phyloP scores from a whole-genome alignment of 306 rosid genomes.

The Begonia fuchsioides region DNA sequence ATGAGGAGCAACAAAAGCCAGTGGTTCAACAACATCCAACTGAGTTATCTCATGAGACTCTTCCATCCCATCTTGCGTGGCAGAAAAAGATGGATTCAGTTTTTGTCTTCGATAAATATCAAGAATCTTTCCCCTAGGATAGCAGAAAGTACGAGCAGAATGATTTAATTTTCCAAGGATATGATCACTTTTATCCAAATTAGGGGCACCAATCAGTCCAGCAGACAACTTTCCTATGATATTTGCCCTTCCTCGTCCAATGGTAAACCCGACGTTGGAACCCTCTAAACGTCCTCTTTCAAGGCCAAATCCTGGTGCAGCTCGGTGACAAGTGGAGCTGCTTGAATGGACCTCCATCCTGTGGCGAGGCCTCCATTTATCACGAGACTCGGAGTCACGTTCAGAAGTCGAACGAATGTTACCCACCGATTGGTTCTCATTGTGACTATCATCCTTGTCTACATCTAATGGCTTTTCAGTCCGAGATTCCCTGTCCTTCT shows the following conservation, averaged over 20 bases:
- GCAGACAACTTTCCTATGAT: slow-evolving; percentile 22
- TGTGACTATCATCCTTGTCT: slow-evolving; percentile 35
- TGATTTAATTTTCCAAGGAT: slow-evolving; percentile 24
- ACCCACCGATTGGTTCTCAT: slow-evolving; percentile 24
- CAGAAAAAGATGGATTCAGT: slow-evolving; percentile 16
- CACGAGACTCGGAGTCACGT: slow-evolving; percentile 44
- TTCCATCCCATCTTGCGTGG: slow-evolving; percentile 33
- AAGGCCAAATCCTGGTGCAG: slow-evolving; percentile 46
- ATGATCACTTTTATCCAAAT: slow-evolving; percentile 17
- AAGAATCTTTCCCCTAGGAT: slow-evolving; percentile 52
- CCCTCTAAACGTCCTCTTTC: slow-evolving; percentile 41
- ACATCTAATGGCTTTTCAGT: slow-evolving; percentile 33
- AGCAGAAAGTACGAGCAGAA: slow-evolving; percentile 22
- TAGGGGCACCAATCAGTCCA: slow-evolving; percentile 16
- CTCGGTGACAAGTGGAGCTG: slow-evolving; percentile 31
- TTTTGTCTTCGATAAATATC: slow-evolving; percentile 38
- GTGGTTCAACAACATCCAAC: slow-evolving; percentile 23
- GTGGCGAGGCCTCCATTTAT: slow-evolving; percentile 68
- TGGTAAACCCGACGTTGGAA: slow-evolving; percentile 35
- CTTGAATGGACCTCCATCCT: slow-evolving; percentile 38
- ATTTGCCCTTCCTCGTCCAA: slow-evolving; percentile 39
- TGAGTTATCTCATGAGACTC: slow-evolving; percentile 21
- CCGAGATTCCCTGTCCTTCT: slow-evolving; percentile 42
- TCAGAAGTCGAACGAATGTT: slow-evolving; percentile 33
- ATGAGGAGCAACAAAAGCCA: slow-evolving; percentile 45